phyloP scores from a whole-genome alignment of 306 rosid species.

The Lagenaria siceraria region DNA sequence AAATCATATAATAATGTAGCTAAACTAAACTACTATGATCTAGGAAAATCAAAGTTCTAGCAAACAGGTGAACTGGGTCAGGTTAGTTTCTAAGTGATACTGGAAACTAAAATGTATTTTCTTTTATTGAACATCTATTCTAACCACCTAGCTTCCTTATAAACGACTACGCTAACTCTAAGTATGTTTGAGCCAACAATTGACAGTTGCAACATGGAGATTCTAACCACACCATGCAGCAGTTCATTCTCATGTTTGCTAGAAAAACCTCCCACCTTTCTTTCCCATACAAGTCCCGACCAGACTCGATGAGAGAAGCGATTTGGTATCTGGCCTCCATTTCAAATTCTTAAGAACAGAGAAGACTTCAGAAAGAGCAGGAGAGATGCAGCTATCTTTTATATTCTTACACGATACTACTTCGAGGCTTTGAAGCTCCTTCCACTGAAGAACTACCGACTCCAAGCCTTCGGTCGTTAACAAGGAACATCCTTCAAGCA shows the following conservation, averaged over 20 bases:
- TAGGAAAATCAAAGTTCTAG: not conserved
- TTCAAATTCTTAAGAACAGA: conserved; percentile 30
- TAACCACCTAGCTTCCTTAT: not conserved
- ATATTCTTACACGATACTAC: conserved; percentile 31
- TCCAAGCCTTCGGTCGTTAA: conserved; percentile 34
- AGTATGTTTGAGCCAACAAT: conserved; percentile 3
- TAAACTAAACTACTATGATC: not conserved
- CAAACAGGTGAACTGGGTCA: not conserved
- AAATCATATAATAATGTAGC: not conserved
- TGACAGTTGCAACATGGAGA: not conserved
- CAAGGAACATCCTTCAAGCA: conserved; percentile 32
- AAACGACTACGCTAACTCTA: not conserved
- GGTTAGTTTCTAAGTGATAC: not conserved
- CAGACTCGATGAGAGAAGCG: conserved; percentile 25
- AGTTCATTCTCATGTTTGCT: not conserved
- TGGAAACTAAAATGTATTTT: not conserved
- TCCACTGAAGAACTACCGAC: conserved; percentile 31
- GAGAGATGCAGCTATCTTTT: conserved; percentile 24
- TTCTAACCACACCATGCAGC: not conserved
- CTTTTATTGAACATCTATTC: not conserved
- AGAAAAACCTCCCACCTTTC: conserved; percentile 39
- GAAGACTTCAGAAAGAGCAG: conserved; percentile 28
- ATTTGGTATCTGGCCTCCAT: conserved; percentile 35
- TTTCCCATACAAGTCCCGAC: conserved; percentile 16
- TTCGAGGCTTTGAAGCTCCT: conserved; percentile 35